Conservation (phyloP, 345 rosid species). For the Bruguiera gymnorhiza region DNA sequence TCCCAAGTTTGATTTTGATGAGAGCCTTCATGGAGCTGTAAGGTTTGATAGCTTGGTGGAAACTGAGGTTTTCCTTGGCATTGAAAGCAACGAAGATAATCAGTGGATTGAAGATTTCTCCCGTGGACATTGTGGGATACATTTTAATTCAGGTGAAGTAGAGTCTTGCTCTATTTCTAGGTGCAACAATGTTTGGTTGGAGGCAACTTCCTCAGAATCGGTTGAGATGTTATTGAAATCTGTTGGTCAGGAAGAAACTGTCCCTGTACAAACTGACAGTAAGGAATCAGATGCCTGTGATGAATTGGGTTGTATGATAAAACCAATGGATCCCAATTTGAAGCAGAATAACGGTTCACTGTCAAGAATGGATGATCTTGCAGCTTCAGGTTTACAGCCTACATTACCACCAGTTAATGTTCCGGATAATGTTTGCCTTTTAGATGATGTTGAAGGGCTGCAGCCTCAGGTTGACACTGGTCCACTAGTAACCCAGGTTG, state of each 20-base stretch:
- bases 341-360: constrained; percentile 32
- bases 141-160: constrained; percentile 72
- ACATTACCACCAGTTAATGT: constrained; percentile 31
- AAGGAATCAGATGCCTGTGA: constrained; percentile 64
- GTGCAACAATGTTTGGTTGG: constrained; percentile 95
- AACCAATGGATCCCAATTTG: constrained; percentile 66
- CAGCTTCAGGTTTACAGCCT: constrained; percentile 30
- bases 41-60: constrained; percentile 74
- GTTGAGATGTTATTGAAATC: constrained; percentile 95
- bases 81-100: constrained; percentile 70
- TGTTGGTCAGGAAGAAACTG: constrained; percentile 81
- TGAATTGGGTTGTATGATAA: constrained; percentile 64
- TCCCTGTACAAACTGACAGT: constrained; percentile 39
- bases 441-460: constrained; percentile 33
- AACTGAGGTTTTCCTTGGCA: constrained; percentile 77
- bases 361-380: constrained; percentile 35
- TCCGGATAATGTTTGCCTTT: constrained; percentile 31
- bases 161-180: constrained; percentile 79
- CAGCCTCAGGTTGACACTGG: constrained; percentile 37
- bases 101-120: constrained; percentile 95
- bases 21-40: constrained; percentile 58
- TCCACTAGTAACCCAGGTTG: constrained; percentile 32
- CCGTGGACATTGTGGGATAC: constrained; percentile 57
- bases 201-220: constrained; percentile 84
- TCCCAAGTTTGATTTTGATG: constrained; percentile 93